Evolutionary conservation across 2,329 filamentous ascomycete species (phyloP), one percentile per base, ranked within the genome.

Genomic region (Berkeleyomyces rouxiae): DNA sequence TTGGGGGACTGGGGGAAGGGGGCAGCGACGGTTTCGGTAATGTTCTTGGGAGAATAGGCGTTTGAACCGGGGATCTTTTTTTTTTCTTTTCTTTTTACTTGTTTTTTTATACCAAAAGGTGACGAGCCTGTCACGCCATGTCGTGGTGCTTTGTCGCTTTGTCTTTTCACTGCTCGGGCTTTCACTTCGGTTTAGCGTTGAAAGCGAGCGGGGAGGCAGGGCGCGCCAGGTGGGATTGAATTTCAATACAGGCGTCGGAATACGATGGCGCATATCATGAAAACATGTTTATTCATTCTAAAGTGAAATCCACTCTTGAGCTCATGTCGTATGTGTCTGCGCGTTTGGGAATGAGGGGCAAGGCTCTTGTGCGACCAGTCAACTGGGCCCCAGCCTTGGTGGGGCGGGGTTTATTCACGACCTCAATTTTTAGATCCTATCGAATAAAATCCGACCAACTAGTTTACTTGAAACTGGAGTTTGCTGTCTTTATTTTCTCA

Each of bases 261-360:
- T 59, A 59, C 39, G 57, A 43, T 55, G 58, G 58, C 43, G 58
- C 46, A 49, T 61, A 44, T 61, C 11, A 61, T 46, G 43, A 55
- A 55, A 53, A n/a, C 7, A 55, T 16, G 39, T 46, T n/a, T 11
- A 46, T n/a, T n/a, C n/a, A 46, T n/a, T 46, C 23, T 16, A n/a
- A 39, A 13, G n/a, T 37, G 51, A 55, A 55, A 7, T 36, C 9
- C 9, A 13, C 3, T 36, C 10, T 9, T 23, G 23, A 23, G 23
- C 13, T 55, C 39, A 37, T n/a, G 13, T 55, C 31, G 36, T 55
- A 11, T 7, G 33, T 55, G 33, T 39, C 10, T 16, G 58, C n/a
- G 16, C 4, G 5, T 16, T 37, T 11, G n/a, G 49, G 61, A 51
- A 59, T 42, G 53, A 51, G 55, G 53, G 37, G 16, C 43, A 62